Conservation (phyloP, 2,329 filamentous ascomycete species). For the Ampelomyces quisqualis region DNA sequence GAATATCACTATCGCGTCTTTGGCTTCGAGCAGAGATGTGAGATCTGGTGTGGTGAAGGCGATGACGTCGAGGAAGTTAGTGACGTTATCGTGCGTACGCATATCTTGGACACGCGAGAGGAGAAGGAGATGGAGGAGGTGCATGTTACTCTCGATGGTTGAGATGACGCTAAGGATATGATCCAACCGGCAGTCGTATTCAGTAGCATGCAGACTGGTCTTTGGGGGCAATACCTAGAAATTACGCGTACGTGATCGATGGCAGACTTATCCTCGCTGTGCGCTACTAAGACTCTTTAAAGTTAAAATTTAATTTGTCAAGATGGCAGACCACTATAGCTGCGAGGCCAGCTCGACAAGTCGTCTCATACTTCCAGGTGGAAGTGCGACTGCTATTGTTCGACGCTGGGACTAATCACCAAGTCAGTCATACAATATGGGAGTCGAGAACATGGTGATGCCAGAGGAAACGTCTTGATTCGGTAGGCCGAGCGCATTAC, state of each 20-base stretch:
- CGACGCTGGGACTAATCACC: no score
- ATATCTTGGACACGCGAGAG: constrained; percentile 45
- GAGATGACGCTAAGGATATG: constrained; percentile 3
- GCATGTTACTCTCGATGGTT: constrained; percentile 22
- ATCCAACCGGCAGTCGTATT: constrained; percentile 11
- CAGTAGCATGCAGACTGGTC: not conserved
- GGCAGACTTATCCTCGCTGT: not conserved
- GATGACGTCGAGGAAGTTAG: constrained; percentile 53
- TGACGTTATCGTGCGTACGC: constrained; percentile 44
- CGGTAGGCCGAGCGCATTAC: constrained; percentile 13
- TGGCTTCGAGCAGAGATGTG: constrained; percentile 49
- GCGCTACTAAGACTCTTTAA: no score
- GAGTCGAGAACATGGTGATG: not conserved
- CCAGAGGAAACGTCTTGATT: constrained; percentile 10
- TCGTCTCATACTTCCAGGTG: no score
- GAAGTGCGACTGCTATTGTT: no score
- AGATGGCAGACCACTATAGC: no score
- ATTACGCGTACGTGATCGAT: not conserved
- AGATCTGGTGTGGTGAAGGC: constrained; percentile 50
- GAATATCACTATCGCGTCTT: constrained; percentile 57
- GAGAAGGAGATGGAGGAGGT: constrained; percentile 38
- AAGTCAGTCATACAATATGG: not conserved
- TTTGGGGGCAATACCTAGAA: no score
- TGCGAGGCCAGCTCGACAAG: no score
- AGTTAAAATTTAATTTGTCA: no score